Evolutionary conservation across 495 filamentous ascomycete species (phyloP).

Genomic region (Penicillium maclennaniae): DNA sequence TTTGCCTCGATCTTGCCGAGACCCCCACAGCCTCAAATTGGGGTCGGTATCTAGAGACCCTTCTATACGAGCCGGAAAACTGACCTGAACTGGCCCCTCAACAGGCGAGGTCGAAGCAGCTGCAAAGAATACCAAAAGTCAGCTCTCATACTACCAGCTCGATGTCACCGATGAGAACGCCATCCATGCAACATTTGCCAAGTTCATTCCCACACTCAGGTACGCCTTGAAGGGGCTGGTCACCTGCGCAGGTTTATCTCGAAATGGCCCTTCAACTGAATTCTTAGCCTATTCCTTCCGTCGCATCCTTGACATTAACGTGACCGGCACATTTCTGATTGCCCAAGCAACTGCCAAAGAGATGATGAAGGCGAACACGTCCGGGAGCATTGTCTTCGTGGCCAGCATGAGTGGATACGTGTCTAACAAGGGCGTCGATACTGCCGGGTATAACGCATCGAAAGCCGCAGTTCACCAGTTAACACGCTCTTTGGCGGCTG

Average conservation of each 20-base stretch:
- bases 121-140: constrained; percentile 27
- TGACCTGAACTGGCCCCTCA: not conserved
- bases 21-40: constrained; percentile 25
- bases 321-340: constrained; percentile 63
- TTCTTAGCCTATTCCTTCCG: constrained; percentile 54
- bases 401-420: not conserved
- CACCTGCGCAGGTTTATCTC: constrained; percentile 74
- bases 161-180: constrained; percentile 53
- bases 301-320: constrained; percentile 60
- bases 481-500: not conserved
- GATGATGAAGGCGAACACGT: constrained; percentile 46
- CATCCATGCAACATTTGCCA: constrained; percentile 43
- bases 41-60: not conserved
- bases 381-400: constrained; percentile 39
- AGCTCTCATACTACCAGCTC: constrained; percentile 48
- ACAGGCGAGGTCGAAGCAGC: constrained; percentile 46
- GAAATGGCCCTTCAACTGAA: constrained; percentile 51
- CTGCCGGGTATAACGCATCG: not conserved
- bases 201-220: constrained; percentile 52
- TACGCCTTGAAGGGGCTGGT: constrained; percentile 63
- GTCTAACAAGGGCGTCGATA: not conserved
- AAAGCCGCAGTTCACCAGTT: constrained; percentile 1
- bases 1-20: constrained; percentile 55
- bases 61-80: not conserved
- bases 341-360: constrained; percentile 62